phyloP scores from a whole-genome alignment of 805 yeast genomes.

The Candida succiphila region DNA sequence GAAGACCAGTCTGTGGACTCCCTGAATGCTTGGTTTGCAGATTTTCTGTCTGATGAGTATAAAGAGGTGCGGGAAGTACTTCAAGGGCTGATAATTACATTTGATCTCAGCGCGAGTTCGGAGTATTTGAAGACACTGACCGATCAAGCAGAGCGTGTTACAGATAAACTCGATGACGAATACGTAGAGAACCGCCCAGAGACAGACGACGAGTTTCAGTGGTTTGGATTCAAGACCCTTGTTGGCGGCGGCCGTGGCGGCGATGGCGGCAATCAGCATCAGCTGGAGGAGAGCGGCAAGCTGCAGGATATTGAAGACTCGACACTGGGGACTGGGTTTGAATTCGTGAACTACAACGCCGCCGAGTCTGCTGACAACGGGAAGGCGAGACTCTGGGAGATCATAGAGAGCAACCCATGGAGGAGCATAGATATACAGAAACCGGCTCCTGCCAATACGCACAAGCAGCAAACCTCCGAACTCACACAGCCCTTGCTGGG shows the following conservation, averaged over 20 bases:
- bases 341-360: constrained; percentile 26
- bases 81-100: constrained; percentile 35
- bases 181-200: background rate
- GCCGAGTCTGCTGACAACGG: constrained; percentile 29
- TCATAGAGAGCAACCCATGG: constrained; percentile 38
- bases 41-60: constrained; percentile 27
- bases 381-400: constrained; percentile 27
- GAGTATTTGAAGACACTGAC: constrained; percentile 16
- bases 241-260: constrained; percentile 17
- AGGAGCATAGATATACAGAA: constrained; percentile 8
- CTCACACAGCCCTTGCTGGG: constrained; percentile 1
- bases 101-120: constrained; percentile 18
- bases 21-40: constrained; percentile 24
- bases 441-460: background rate
- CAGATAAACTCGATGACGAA: constrained; percentile 2
- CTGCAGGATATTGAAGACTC: constrained; percentile 28
- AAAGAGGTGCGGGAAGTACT: constrained; percentile 34
- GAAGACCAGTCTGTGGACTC: constrained; percentile 17
- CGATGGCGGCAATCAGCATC: background rate
- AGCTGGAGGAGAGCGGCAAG: constrained; percentile 2
- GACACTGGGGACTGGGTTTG: constrained; percentile 29
- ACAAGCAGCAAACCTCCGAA: background rate
- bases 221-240: constrained; percentile 27
- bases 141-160: constrained; percentile 7
- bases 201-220: constrained; percentile 12